phyloP scores from a whole-genome alignment of 768 basidiomycete species.

The Vararia minispora region DNA sequence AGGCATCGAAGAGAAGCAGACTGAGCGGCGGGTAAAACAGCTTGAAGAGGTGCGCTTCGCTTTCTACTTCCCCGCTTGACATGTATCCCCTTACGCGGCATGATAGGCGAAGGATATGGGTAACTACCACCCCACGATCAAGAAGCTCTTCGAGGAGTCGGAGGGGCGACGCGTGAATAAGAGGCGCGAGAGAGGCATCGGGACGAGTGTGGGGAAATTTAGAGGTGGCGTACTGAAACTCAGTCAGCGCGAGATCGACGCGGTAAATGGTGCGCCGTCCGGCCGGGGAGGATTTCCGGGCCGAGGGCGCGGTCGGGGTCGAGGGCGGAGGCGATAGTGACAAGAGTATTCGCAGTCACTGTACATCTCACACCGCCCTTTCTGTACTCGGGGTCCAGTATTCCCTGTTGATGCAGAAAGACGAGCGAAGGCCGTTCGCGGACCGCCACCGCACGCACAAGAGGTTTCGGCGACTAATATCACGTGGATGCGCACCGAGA shows the following conservation, averaged over 20 bases:
- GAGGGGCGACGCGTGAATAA: slow-evolving; percentile 19
- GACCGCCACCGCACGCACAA: no score
- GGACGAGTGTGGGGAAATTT: slow-evolving; percentile 74
- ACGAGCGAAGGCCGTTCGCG: no score
- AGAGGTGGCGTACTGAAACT: slow-evolving; percentile 58
- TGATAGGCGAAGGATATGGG: slow-evolving; percentile 71
- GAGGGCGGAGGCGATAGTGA: no score
- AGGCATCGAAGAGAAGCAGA: slow-evolving; percentile 53
- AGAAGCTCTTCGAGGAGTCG: slow-evolving; percentile 47
- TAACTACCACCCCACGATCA: slow-evolving; percentile 75
- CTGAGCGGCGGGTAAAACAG: slow-evolving; percentile 37
- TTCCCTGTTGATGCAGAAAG: no score
- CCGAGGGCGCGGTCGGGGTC: slow-evolving; percentile 14
- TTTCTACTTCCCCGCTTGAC: no score
- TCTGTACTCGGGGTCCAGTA: no score
- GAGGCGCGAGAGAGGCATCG: slow-evolving; percentile 54
- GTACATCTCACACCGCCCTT: no score
- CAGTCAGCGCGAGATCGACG: slow-evolving; percentile 44
- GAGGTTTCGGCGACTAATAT: no score
- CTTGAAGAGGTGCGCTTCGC: slow-evolving; percentile 54
- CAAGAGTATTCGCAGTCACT: no score
- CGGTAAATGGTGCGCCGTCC: slow-evolving; percentile 19
- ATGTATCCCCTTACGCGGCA: slow-evolving; percentile 1
- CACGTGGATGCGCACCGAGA: no score
- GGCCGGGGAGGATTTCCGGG: slow-evolving; percentile 1